Conservation (phyloP, 106 monocot genomes). For the Agapanthus africanus region DNA sequence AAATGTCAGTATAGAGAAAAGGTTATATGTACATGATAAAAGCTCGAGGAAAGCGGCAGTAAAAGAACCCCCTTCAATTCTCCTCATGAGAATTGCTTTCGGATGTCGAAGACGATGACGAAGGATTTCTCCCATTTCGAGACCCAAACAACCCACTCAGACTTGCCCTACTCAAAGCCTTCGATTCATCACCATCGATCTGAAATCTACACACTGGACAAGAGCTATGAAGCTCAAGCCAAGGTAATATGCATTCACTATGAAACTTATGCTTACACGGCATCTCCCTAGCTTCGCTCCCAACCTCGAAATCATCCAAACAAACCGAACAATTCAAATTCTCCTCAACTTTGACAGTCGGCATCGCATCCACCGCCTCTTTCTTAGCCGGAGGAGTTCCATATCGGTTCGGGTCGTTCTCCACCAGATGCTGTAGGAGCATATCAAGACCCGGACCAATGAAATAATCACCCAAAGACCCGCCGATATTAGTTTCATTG, state of each 20-base stretch:
- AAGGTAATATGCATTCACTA: conserved; percentile 57
- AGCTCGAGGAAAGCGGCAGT: no score
- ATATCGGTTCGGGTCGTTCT: conserved; percentile 60
- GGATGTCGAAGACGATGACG: no score
- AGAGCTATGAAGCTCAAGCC: conserved; percentile 81
- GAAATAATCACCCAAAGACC: conserved; percentile 41
- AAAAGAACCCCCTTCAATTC: no score
- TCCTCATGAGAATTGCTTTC: no score
- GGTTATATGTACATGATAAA: no score
- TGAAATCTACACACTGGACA: conserved; percentile 82
- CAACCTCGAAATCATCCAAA: conserved; percentile 57
- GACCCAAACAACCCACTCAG: no score
- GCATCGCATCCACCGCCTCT: conserved; percentile 54
- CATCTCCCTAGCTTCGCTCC: conserved; percentile 51
- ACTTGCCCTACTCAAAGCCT: no score
- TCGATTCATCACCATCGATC: no score
- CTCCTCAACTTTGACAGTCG: conserved; percentile 46
- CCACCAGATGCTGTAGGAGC: conserved; percentile 62
- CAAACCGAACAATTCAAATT: conserved; percentile 44
- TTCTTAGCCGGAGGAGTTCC: conserved; percentile 71
- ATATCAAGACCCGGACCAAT: conserved; percentile 47
- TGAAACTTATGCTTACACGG: conserved; percentile 77
- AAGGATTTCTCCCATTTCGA: no score
- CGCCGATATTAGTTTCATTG: not conserved
- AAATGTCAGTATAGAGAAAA: no score